Evolutionary conservation across 2,329 filamentous ascomycete genomes (phyloP), one percentile per base, ranked within the genome.

Genomic region (Ramularia endophylla): DNA sequence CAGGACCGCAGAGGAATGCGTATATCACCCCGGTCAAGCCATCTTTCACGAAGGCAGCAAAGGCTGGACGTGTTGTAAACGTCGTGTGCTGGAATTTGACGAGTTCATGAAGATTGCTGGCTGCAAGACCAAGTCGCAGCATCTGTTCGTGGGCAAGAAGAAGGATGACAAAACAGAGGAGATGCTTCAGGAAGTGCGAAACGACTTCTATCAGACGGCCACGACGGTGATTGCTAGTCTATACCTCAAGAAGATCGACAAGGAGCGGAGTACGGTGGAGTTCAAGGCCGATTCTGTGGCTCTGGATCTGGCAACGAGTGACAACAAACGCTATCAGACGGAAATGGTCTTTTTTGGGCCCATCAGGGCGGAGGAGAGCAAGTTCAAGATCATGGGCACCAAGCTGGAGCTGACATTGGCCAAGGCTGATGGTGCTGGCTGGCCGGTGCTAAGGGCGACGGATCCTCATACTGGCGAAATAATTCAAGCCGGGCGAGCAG

Each of bases 41-140:
- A 83, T 98, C 53, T 98, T 98, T 69, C 92, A 98, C 64, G 92
- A 98, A 70, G 92, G 92, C 27, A 94, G 87, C 69, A 98, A 98
- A 71, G 92, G 92, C 1, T 98, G 92, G 75, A 88, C 81, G 45
- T 98, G 92, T 72, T 98, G 92, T 70, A 97, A 97, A 77, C 75
- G 87, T 56, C 78, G 88, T 27, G 92, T 98, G 43, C 70, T 98
- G 44, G 92, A 98, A 62, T 98, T 98, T 65, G 89, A 98, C 63
- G 84, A 97, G 65, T 98, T 98, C 67, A 81, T 98, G 81, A 92
- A 86, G 66, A 90, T 98, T 45, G 81, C 85, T 55, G 92, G 92
- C 1, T 98, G 92, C 68, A 81, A 80, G 63, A 88, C 83, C 31
- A 92, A 89, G 66, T 71, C 74, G 31, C 74, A 77, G 46, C 92